These are phyloP conservation scores for Phytophthora megakarya DNA, from an alignment of 352 stramenopile species.

Conservation along the genomic window DNA sequence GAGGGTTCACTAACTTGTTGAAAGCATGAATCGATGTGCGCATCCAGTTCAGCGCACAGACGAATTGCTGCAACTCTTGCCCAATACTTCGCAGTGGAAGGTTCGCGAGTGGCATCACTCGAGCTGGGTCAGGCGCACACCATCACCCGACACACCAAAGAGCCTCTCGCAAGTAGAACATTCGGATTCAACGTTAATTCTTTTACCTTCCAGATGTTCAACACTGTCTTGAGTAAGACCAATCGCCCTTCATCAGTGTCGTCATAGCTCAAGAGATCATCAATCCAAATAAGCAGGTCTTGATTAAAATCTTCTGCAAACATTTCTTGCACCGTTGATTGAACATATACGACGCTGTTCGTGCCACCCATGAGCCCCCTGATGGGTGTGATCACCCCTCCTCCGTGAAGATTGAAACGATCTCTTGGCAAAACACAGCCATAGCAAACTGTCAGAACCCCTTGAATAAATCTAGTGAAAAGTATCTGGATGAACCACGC, in stretches of 20 bases:
- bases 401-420: conserved; percentile 18
- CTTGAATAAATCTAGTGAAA: conserved; percentile 7
- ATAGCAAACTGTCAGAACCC: conserved; percentile 16
- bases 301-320: conserved; percentile 16
- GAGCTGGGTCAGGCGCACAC: conserved; percentile 7
- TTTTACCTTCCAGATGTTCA: background rate
- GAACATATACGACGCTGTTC: background rate
- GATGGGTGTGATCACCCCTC: conserved; percentile 10
- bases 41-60: conserved; percentile 31
- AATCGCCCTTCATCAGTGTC: background rate
- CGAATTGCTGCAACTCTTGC: conserved; percentile 26
- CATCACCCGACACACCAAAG: conserved; percentile 16
- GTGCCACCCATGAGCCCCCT: too few relatives aligned
- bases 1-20: conserved; percentile 13
- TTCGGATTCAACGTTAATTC: conserved; percentile 15
- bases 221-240: background rate
- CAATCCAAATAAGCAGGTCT: conserved; percentile 3
- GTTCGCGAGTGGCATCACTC: background rate
- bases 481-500: background rate
- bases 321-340: conserved; percentile 18
- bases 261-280: conserved; percentile 13
- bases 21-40: conserved; percentile 20
- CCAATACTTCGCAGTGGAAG: conserved; percentile 1
- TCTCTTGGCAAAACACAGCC: conserved; percentile 2
- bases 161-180: conserved; percentile 15